Conservation (phyloP, 208 protist species). For the Leishmania lainsoni region DNA sequence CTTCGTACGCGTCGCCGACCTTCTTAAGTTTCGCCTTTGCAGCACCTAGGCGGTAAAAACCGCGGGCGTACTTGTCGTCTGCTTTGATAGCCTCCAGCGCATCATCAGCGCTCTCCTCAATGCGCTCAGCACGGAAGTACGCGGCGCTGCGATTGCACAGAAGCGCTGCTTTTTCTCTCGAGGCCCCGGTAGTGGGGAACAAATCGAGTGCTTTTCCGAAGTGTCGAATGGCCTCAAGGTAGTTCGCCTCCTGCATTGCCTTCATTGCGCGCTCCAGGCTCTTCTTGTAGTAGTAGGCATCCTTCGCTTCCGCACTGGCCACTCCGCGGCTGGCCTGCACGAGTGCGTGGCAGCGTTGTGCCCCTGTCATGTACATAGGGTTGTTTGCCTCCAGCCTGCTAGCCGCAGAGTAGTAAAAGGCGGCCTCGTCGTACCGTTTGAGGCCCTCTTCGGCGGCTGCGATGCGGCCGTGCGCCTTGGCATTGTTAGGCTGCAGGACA, state of each 20-base stretch:
- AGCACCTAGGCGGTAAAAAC: slow-evolving; percentile 69
- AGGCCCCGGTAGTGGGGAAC: slow-evolving; percentile 22
- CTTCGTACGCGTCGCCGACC: slow-evolving; percentile 46
- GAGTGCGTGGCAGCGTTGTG: slow-evolving; percentile 45
- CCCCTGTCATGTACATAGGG: slow-evolving; percentile 33
- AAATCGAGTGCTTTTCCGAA: slow-evolving; percentile 81
- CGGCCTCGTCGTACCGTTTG: slow-evolving; percentile 70
- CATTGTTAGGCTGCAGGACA: slow-evolving; percentile 47
- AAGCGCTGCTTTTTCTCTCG: slow-evolving; percentile 56
- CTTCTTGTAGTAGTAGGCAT: slow-evolving; percentile 82
- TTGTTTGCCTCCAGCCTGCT: slow-evolving; percentile 37
- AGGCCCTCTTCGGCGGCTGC: slow-evolving; percentile 74
- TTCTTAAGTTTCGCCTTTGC: slow-evolving; percentile 60
- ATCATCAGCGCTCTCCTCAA: slow-evolving; percentile 66
- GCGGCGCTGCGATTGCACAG: slow-evolving; percentile 81
- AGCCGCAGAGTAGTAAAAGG: slow-evolving; percentile 41
- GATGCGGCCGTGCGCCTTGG: slow-evolving; percentile 61
- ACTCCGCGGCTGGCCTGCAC: slow-evolving; percentile 47
- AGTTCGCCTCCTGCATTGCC: slow-evolving; percentile 70
- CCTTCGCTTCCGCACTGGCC: slow-evolving; percentile 36
- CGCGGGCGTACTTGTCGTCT: slow-evolving; percentile 72
- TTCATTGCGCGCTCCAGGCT: slow-evolving; percentile 69
- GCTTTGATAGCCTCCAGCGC: slow-evolving; percentile 43
- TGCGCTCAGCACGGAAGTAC: slow-evolving; percentile 43
- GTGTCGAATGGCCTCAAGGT: slow-evolving; percentile 71